These are phyloP conservation scores for Fusarium oligoseptatum DNA, from an alignment of 2,329 filamentous ascomycete species.

Conservation along the genomic window DNA sequence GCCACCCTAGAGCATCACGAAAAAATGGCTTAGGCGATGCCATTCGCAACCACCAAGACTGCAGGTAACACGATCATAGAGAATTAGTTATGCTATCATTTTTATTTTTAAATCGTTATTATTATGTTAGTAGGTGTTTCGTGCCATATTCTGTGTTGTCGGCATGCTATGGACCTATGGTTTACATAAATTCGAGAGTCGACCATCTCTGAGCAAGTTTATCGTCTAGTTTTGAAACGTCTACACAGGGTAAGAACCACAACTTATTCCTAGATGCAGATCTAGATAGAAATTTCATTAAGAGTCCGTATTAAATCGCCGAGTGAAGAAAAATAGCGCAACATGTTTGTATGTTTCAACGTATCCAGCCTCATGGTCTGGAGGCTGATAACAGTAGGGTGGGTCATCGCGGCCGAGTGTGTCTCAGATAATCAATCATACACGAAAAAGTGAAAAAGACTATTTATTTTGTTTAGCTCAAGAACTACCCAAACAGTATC, in stretches of 20 bases:
- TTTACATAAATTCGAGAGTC: no score
- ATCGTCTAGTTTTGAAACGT: neutral
- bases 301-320: neutral
- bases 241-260: neutral
- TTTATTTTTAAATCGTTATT: neutral
- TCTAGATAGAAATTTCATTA: neutral
- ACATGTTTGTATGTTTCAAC: neutral
- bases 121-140: neutral
- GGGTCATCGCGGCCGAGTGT: neutral
- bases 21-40: neutral
- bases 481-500: neutral
- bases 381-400: neutral
- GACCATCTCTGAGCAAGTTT: no score
- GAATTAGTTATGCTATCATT: neutral
- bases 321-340: neutral
- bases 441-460: neutral
- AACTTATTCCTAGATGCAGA: neutral
- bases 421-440: neutral
- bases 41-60: neutral
- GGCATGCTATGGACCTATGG: no score
- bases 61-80: neutral
- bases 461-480: neutral
- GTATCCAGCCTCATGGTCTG: neutral
- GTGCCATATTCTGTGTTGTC: neutral
- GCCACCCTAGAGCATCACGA: neutral